These are phyloP conservation scores for Scopulariopsis brevicaulis DNA, from an alignment of 2,329 filamentous ascomycete genomes.

Conservation along the genomic window DNA sequence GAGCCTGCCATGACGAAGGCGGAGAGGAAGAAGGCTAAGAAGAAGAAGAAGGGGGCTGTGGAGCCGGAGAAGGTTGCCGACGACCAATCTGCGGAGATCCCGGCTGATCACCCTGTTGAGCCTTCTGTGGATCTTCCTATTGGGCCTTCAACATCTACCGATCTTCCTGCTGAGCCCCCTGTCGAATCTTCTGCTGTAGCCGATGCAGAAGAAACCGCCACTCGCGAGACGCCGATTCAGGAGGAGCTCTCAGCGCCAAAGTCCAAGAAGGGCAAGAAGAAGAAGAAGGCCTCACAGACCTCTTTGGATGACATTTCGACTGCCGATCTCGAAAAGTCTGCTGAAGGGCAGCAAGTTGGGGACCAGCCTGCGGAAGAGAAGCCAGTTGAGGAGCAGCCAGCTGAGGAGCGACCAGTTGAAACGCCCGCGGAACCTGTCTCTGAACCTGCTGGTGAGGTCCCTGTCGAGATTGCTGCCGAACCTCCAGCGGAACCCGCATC, in stretches of 20 bases:
- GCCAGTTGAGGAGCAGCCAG: background rate
- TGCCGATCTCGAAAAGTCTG: background rate
- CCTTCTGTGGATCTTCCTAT: background rate
- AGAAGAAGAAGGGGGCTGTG: conserved; percentile 1
- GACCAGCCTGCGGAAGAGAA: background rate
- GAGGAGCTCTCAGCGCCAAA: conserved; percentile 7
- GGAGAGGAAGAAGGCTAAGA: conserved; percentile 1
- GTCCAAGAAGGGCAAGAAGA: conserved; percentile 15
- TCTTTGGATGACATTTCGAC: background rate
- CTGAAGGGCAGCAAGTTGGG: background rate
- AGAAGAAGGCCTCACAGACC: background rate
- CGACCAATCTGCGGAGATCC: conserved; percentile 5
- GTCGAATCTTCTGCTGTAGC: conserved; percentile 5
- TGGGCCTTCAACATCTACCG: conserved; percentile 1
- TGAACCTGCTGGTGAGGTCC: no score
- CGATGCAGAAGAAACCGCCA: conserved; percentile 2
- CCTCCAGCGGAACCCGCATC: background rate
- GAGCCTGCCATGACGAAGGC: background rate
- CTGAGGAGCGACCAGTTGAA: background rate
- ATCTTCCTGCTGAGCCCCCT: background rate
- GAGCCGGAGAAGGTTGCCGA: conserved; percentile 2
- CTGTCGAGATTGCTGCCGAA: no score
- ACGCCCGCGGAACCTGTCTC: background rate
- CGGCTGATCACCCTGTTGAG: background rate
- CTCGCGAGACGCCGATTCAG: background rate